These are phyloP conservation scores for Gymnopus androsaceus DNA, from an alignment of 1,284 basidiomycete genomes.

Conservation along the genomic window DNA sequence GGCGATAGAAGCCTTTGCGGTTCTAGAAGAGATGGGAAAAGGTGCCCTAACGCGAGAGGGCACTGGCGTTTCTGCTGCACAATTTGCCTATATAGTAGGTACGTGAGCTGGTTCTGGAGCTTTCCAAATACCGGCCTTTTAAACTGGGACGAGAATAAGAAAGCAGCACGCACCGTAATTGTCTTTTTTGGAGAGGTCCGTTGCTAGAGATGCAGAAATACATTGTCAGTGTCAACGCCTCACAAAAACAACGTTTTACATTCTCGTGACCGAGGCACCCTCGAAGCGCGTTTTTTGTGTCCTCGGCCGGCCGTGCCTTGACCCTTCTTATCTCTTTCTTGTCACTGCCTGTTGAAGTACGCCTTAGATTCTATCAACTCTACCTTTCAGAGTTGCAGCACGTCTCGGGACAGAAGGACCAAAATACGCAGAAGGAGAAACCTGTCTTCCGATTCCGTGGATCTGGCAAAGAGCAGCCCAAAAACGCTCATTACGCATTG, in stretches of 20 bases:
- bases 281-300: background rate
- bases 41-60: constrained; percentile 5
- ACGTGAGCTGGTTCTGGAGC: constrained; percentile 12
- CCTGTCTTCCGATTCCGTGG: too few species aligned
- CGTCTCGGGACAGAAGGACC: too few species aligned
- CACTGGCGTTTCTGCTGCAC: background rate
- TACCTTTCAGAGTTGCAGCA: constrained; percentile 29
- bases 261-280: background rate
- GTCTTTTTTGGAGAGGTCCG: background rate
- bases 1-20: constrained; percentile 5
- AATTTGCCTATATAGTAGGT: background rate
- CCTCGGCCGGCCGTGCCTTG: constrained; percentile 17
- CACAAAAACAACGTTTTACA: too few species aligned
- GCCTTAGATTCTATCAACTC: constrained; percentile 35
- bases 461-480: constrained; percentile 32
- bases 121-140: constrained; percentile 8
- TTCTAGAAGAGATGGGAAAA: constrained; percentile 10
- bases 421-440: too few species aligned
- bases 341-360: constrained; percentile 38
- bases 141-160: background rate
- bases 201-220: background rate
- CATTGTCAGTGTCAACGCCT: too few species aligned
- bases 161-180: background rate
- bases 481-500: constrained; percentile 36
- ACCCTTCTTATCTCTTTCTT: constrained; percentile 26